Conservation (phyloP, 306 rosid species). For the Prunus mume region DNA sequence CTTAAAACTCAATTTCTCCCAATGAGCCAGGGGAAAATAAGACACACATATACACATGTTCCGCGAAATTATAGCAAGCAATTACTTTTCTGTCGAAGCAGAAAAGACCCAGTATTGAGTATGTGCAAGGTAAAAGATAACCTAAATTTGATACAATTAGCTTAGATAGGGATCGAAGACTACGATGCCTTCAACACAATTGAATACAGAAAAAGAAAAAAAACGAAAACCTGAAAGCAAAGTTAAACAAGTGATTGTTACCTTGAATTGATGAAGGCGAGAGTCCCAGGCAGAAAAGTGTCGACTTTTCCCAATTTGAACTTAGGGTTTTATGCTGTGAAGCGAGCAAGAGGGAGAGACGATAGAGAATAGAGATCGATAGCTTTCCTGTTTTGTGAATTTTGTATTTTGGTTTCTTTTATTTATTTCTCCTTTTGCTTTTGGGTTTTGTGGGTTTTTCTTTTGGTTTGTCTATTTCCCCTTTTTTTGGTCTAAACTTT, state of each 20-base stretch:
- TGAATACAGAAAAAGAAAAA: neutral
- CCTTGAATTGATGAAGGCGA: neutral
- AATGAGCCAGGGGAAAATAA: neutral
- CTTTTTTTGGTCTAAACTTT: neutral
- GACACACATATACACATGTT: neutral
- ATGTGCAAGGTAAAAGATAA: neutral
- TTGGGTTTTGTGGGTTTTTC: neutral
- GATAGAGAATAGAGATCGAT: neutral
- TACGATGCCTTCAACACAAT: neutral
- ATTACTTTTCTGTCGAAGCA: neutral
- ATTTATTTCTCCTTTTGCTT: neutral
- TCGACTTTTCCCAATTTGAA: neutral
- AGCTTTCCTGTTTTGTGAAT: neutral
- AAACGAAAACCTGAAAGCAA: neutral
- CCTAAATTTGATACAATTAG: neutral
- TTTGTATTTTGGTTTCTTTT: neutral
- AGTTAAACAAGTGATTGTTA: slow-evolving; percentile 1
- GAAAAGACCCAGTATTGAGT: neutral
- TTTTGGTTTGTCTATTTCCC: no score
- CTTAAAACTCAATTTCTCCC: neutral
- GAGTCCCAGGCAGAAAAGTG: slow-evolving; percentile 2
- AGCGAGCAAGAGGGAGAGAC: neutral
- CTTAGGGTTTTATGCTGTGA: neutral
- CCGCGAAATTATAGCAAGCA: neutral
- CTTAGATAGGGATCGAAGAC: neutral